Evolutionary conservation across 2,329 filamentous ascomycete species (phyloP).

Genomic region (Periglandula ipomoeae): DNA sequence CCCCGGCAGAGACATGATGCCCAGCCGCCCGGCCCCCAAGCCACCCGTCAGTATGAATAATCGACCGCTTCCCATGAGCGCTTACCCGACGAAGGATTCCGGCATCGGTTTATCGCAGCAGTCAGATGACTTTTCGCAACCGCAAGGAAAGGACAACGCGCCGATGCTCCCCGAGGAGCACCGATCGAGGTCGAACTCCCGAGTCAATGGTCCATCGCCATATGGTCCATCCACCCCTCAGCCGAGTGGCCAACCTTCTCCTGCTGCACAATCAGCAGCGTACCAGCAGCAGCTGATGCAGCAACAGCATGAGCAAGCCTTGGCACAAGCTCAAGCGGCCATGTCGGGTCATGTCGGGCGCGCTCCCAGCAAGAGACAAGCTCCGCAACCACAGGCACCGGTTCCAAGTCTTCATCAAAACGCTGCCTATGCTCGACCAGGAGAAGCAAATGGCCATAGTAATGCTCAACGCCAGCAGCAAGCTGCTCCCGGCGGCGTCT

Average conservation of each 20-base stretch:
- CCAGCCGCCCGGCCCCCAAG: constrained; percentile 76
- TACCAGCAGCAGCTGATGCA: constrained; percentile 59
- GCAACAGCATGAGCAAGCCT: constrained; percentile 80
- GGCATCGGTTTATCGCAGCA: constrained; percentile 52
- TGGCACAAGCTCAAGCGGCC: constrained; percentile 70
- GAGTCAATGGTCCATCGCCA: constrained; percentile 43
- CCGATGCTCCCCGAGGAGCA: constrained; percentile 59
- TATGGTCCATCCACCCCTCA: constrained; percentile 37
- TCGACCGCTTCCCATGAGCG: constrained; percentile 42
- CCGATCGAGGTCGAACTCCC: constrained; percentile 60
- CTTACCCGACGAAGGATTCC: constrained; percentile 50
- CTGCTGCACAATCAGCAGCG: constrained; percentile 29
- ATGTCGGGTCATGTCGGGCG: constrained; percentile 63
- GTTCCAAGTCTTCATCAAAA: constrained; percentile 15
- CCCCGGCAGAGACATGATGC: constrained; percentile 50
- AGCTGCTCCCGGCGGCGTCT: constrained; percentile 25
- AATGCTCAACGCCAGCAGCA: constrained; percentile 28
- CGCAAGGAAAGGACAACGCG: constrained; percentile 42
- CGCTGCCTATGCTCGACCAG: constrained; percentile 19
- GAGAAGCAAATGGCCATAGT: constrained; percentile 22
- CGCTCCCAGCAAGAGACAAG: constrained; percentile 62
- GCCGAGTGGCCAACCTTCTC: constrained; percentile 16
- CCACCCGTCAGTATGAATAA: constrained; percentile 61
- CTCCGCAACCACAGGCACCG: constrained; percentile 20
- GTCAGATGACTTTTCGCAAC: constrained; percentile 43